Evolutionary conservation across 1,139 yeast species (phyloP).

Genomic region (Pichia sp.): DNA sequence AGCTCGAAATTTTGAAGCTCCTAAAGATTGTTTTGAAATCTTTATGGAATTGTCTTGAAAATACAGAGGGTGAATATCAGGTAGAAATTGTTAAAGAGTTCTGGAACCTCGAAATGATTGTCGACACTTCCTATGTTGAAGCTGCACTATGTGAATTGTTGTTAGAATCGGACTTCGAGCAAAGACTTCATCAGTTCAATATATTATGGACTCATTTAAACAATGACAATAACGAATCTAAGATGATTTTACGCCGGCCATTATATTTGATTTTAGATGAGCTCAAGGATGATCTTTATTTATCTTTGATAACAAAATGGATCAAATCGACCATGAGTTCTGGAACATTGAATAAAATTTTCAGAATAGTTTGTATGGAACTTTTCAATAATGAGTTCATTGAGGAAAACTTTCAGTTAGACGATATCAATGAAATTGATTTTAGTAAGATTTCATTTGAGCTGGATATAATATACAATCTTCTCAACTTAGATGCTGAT

Average conservation of each 20-base stretch:
- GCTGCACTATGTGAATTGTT: constrained; percentile 55
- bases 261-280: constrained; percentile 68
- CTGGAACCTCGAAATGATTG: constrained; percentile 40
- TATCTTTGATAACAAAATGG: constrained; percentile 53
- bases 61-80: constrained; percentile 48
- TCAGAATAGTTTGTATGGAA: constrained; percentile 53
- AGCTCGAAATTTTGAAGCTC: constrained; percentile 33
- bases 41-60: constrained; percentile 45
- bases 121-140: constrained; percentile 46
- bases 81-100: constrained; percentile 58
- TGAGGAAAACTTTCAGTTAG: constrained; percentile 21
- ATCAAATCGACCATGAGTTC: constrained; percentile 44
- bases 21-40: constrained; percentile 39
- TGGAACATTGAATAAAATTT: constrained; percentile 57
- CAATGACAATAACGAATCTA: constrained; percentile 35
- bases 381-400: constrained; percentile 40
- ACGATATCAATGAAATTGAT: constrained; percentile 42
- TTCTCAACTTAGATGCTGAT: constrained; percentile 44
- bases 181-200: constrained; percentile 47
- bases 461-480: constrained; percentile 46
- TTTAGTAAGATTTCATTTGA: constrained; percentile 56
- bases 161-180: constrained; percentile 34
- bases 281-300: constrained; percentile 41
- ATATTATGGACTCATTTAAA: constrained; percentile 59
- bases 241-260: constrained; percentile 56